Evolutionary conservation across 768 basidiomycete species (phyloP), one percentile per base, ranked within the genome.

Genomic region (Mycena polygramma): DNA sequence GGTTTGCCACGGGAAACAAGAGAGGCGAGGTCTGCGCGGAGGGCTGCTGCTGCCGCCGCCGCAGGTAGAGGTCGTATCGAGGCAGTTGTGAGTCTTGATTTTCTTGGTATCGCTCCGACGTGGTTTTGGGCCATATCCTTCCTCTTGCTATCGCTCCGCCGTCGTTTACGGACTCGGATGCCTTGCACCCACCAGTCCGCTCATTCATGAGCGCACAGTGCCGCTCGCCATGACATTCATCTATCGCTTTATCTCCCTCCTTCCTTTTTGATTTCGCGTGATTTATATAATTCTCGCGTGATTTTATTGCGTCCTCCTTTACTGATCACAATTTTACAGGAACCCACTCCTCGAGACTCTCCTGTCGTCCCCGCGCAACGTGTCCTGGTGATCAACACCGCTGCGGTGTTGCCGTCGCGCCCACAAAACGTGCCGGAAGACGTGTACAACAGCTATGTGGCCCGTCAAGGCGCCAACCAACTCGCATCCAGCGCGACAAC

Each of bases 1-100:
- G 93, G 93, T 1, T 79, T 90, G 69, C 91, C 91, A 17, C 82
- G 93, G 61, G 94, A 95, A 81, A 88, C 90, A 35, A 84, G 91
- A 69, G 93, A 95, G 69, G 90, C 89, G 7, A 83, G 85, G 70
- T 76, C 82, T 5, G 89, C 90, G 75, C 82, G 86, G 73, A 83
- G 90, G 87, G 68, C 91, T 89, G 17, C 79, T 91, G 43, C 88
- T 88, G 69, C 88, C 88, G 69, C 80, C 87, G 60, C 80, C 87
- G 60, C 88, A 85, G 79, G 83, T 85, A 43, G 83, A 79, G 51
- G 80, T 11, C 68, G 72, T 35, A 41, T 45, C 6, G 72, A 70
- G 26, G 41, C 52, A 20, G 79, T 81, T 2, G 80, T 81, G 45
- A 62, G 80, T 66, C 4, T 26, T 30, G 6, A 30, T 59, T 10